These are phyloP conservation scores for Pythium phragmitis DNA, from an alignment of 352 stramenopile species.

Conservation along the genomic window DNA sequence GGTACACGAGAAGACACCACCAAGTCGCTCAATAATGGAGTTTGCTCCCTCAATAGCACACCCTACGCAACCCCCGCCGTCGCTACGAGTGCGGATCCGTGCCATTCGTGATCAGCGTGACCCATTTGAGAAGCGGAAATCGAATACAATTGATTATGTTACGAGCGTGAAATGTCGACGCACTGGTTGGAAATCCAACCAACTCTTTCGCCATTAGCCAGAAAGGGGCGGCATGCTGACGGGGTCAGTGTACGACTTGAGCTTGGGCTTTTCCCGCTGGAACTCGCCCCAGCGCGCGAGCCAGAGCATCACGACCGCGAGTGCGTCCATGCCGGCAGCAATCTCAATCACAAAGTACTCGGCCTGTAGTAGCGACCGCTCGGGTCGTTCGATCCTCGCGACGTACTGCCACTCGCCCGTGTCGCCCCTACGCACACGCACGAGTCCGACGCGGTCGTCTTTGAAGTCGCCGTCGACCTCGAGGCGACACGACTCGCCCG, in stretches of 20 bases:
- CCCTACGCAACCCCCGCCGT: no score
- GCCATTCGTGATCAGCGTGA: no score
- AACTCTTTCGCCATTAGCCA: not conserved
- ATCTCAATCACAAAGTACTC: slow-evolving; percentile 13
- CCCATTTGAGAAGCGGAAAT: no score
- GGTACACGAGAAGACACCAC: no score
- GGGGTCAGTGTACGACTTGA: slow-evolving; percentile 6
- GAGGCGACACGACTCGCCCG: not conserved
- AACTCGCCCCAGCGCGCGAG: slow-evolving; percentile 10
- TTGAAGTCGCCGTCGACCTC: slow-evolving; percentile 1
- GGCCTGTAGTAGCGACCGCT: not conserved
- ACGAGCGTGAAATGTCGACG: no score
- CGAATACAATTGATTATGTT: no score
- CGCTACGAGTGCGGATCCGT: no score
- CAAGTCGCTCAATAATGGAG: no score
- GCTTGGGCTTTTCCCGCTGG: slow-evolving; percentile 8
- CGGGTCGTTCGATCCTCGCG: slow-evolving; percentile 5
- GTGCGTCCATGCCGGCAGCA: slow-evolving; percentile 8
- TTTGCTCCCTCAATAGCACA: no score
- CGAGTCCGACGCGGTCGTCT: not conserved
- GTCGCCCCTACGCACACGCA: not conserved
- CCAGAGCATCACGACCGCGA: slow-evolving; percentile 7
- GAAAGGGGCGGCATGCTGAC: not conserved
- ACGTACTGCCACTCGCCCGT: not conserved
- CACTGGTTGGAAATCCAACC: no score